Conservation (phyloP, 2,329 filamentous ascomycete species). For the Verruconis gallopava region DNA sequence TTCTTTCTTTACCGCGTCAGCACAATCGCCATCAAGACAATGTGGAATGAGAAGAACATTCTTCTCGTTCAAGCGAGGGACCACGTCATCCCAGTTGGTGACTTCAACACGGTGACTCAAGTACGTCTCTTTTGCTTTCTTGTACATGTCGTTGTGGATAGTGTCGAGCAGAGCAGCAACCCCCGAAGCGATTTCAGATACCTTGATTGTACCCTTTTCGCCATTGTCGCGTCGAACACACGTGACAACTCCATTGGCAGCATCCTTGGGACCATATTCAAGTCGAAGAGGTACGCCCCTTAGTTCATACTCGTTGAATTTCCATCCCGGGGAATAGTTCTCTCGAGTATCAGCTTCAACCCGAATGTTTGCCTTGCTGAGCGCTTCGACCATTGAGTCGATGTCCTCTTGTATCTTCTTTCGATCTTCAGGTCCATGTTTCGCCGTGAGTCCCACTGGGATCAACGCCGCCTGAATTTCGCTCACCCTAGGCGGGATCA, state of each 20-base stretch:
- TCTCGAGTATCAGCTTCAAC: slow-evolving; percentile 75
- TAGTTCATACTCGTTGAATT: slow-evolving; percentile 98
- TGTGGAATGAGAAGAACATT: slow-evolving; percentile 87
- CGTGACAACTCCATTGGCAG: slow-evolving; percentile 70
- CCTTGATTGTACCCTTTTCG: slow-evolving; percentile 67
- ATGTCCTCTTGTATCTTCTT: slow-evolving; percentile 64
- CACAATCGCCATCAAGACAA: slow-evolving; percentile 73
- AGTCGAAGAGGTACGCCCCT: slow-evolving; percentile 89
- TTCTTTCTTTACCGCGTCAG: slow-evolving; percentile 94
- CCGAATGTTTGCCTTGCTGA: slow-evolving; percentile 64
- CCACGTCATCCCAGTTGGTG: slow-evolving; percentile 79
- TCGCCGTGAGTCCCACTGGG: slow-evolving; percentile 85
- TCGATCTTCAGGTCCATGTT: slow-evolving; percentile 67
- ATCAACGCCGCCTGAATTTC: slow-evolving; percentile 79
- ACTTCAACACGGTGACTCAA: slow-evolving; percentile 67
- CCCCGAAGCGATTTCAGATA: slow-evolving; percentile 58
- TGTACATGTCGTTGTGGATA: slow-evolving; percentile 74
- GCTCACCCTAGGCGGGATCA: slow-evolving; percentile 81
- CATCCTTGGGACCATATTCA: slow-evolving; percentile 92
- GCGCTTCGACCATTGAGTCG: slow-evolving; percentile 52
- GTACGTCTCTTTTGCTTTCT: slow-evolving; percentile 66
- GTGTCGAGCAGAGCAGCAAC: slow-evolving; percentile 74
- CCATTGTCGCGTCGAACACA: slow-evolving; percentile 75
- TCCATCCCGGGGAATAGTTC: slow-evolving; percentile 75
- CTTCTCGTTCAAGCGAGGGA: slow-evolving; percentile 79